phyloP scores from a whole-genome alignment of 306 rosid species.

The Sechiopsis laciniata region DNA sequence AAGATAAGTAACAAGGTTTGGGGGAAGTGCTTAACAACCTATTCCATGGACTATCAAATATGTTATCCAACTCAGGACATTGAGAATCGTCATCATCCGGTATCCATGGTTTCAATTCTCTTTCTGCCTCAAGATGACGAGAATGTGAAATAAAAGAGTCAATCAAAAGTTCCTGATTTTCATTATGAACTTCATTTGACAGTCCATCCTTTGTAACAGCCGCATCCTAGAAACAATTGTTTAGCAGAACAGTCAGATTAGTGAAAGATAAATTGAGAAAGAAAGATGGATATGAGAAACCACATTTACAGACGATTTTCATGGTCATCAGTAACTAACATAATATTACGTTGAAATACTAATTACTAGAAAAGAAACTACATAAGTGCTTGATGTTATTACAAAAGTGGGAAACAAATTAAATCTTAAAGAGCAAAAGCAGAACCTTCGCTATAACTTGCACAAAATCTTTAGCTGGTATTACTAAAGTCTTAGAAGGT shows the following conservation, averaged over 20 bases:
- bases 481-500: slow-evolving; percentile 57
- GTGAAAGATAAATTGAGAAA: slow-evolving; percentile 6
- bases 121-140: slow-evolving; percentile 53
- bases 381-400: slow-evolving; percentile 6
- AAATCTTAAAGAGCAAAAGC: slow-evolving; percentile 25
- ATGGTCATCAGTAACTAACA: neutral
- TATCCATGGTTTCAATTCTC: slow-evolving; percentile 87
- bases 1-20: slow-evolving; percentile 27
- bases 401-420: neutral
- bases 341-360: neutral
- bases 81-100: slow-evolving; percentile 81
- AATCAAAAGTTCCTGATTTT: slow-evolving; percentile 64
- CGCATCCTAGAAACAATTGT: slow-evolving; percentile 55
- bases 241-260: slow-evolving; percentile 23
- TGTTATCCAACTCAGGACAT: slow-evolving; percentile 77
- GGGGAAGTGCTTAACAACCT: slow-evolving; percentile 52
- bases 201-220: slow-evolving; percentile 52
- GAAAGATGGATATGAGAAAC: neutral
- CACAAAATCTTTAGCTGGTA: slow-evolving; percentile 75
- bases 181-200: slow-evolving; percentile 46
- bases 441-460: slow-evolving; percentile 87
- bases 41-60: slow-evolving; percentile 69
- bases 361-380: neutral
- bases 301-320: neutral
- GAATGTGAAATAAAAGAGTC: slow-evolving; percentile 82